These are phyloP conservation scores for Eragrostis nindensis DNA, from an alignment of 176 grass and related monocot species.

Conservation along the genomic window DNA sequence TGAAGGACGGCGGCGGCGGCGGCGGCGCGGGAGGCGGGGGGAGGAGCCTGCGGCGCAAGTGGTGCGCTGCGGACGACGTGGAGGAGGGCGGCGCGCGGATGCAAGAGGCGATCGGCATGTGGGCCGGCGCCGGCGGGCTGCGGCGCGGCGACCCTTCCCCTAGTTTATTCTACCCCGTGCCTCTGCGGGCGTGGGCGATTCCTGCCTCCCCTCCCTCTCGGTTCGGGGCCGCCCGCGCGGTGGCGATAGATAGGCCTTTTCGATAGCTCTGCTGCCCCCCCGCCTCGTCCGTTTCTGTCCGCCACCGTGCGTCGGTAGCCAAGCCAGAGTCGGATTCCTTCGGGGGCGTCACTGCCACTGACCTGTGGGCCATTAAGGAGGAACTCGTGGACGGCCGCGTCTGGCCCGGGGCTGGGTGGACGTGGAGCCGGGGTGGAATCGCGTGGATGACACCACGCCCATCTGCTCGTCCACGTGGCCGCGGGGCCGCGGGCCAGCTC, in stretches of 20 bases:
- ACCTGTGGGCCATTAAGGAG: not conserved
- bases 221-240: not conserved
- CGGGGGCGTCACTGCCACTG: not conserved
- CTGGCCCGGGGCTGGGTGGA: not conserved
- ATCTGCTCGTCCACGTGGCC: slow-evolving; percentile 25
- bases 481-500: not conserved
- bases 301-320: slow-evolving; percentile 29
- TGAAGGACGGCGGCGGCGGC: not conserved
- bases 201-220: slow-evolving; percentile 27
- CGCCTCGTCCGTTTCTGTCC: not conserved
- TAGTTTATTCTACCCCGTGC: not conserved
- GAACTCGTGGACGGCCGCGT: slow-evolving; percentile 28
- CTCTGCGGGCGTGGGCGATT: not conserved
- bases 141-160: not conserved
- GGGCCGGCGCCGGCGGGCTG: slow-evolving; percentile 35
- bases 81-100: slow-evolving; percentile 35
- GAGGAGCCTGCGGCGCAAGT: slow-evolving; percentile 28
- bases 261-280: not conserved
- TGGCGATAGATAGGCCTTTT: slow-evolving; percentile 34
- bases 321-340: slow-evolving; percentile 22
- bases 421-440: slow-evolving; percentile 16
- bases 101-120: slow-evolving; percentile 59
- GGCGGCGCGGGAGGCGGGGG: not conserved
- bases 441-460: slow-evolving; percentile 27
- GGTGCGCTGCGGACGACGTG: slow-evolving; percentile 18